These are phyloP conservation scores for Cystobasidium ongulense DNA, from an alignment of 768 basidiomycete species.

Conservation along the genomic window DNA sequence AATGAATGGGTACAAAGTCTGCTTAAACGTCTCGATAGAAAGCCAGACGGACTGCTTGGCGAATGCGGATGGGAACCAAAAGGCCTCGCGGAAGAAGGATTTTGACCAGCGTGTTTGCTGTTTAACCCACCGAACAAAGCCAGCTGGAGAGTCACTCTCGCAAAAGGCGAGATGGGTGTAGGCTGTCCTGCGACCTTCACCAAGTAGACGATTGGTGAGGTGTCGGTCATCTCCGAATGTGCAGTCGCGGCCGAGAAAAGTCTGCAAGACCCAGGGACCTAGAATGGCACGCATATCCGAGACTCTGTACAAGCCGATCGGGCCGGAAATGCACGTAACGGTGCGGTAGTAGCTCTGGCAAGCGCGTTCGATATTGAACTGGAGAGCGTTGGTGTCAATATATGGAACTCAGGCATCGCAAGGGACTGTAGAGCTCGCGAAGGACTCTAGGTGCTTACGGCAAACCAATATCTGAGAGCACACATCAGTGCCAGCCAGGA, in stretches of 20 bases:
- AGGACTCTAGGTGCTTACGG: not conserved
- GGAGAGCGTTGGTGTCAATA: not conserved
- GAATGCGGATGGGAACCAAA: not conserved
- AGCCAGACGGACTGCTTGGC: not conserved
- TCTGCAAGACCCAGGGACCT: not conserved
- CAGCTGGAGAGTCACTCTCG: not conserved
- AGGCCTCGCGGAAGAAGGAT: not conserved
- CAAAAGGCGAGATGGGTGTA: not conserved
- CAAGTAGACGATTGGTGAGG: not conserved
- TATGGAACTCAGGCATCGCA: no score
- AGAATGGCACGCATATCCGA: not conserved
- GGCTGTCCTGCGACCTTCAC: not conserved
- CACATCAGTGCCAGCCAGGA: conserved; percentile 3
- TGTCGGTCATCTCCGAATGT: not conserved
- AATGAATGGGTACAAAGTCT: not conserved
- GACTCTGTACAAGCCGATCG: not conserved
- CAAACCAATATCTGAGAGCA: not conserved
- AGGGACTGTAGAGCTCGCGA: no score
- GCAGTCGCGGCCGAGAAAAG: not conserved
- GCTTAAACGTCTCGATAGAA: not conserved
- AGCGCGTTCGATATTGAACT: not conserved
- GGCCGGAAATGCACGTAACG: not conserved
- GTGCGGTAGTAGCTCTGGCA: not conserved
- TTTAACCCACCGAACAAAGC: not conserved
- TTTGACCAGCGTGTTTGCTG: not conserved